Conservation (phyloP, 345 rosid species). For the Moringa oleifera region DNA sequence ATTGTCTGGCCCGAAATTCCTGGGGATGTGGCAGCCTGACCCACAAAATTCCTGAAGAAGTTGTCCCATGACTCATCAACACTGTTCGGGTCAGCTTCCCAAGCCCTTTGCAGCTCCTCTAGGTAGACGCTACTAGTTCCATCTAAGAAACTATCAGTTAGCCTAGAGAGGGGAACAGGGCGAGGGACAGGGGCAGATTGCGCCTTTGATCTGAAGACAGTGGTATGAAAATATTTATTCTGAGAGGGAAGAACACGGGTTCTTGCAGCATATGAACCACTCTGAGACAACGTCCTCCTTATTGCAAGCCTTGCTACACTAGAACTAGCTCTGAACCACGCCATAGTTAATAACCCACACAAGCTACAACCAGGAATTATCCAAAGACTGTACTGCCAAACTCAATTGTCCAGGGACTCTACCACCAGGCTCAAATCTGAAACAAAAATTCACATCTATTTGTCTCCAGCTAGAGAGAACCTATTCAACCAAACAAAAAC, state of each 20-base stretch:
- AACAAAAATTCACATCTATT: neutral
- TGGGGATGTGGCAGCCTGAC: constrained; percentile 64
- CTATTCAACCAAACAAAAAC: no score
- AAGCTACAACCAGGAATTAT: neutral
- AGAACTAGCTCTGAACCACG: constrained; percentile 67
- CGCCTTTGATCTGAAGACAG: constrained; percentile 46
- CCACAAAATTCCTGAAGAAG: constrained; percentile 74
- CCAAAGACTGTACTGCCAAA: neutral
- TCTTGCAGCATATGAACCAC: constrained; percentile 40
- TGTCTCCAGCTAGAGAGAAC: neutral
- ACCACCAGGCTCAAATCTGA: neutral
- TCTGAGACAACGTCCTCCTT: constrained; percentile 49
- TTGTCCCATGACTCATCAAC: constrained; percentile 90
- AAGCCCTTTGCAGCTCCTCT: constrained; percentile 73
- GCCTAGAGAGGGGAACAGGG: constrained; percentile 70
- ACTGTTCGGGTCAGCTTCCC: constrained; percentile 73
- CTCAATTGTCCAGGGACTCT: neutral
- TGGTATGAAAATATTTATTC: constrained; percentile 42
- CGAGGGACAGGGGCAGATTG: constrained; percentile 70
- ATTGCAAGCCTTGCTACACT: constrained; percentile 57
- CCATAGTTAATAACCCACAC: constrained; percentile 39
- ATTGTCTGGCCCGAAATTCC: constrained; percentile 87
- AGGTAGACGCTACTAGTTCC: constrained; percentile 75
- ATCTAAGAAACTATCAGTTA: constrained; percentile 73
- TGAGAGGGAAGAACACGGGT: constrained; percentile 37